A percentile compares a stretch with the other conserved stretches of the same genome.
Evolutionary conservation across 2,329 filamentous ascomycete genomes (phyloP).

Genomic region (Scedosporium boydii): DNA sequence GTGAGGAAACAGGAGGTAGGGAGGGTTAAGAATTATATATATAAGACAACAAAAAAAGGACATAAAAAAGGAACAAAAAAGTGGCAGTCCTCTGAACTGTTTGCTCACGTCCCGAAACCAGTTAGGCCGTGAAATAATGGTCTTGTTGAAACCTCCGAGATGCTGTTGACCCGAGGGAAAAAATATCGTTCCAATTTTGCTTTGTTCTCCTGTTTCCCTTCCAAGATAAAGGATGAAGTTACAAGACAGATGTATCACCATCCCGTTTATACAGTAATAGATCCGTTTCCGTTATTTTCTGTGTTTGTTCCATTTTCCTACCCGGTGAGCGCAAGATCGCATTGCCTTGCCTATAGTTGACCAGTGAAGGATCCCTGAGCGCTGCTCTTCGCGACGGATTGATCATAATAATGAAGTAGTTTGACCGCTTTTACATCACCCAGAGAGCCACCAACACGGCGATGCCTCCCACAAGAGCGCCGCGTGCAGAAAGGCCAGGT

Average conservation of each 20-base stretch:
- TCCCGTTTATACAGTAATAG: background rate
- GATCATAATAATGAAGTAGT: background rate
- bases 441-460: background rate
- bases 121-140: background rate
- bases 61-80: background rate
- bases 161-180: background rate
- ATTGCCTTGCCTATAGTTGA: conserved; percentile 1
- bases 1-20: background rate
- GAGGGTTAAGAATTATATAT: background rate
- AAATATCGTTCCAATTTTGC: no score
- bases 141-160: background rate
- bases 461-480: background rate
- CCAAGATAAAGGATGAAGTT: no score
- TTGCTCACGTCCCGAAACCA: background rate
- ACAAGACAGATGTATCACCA: no score
- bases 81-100: background rate
- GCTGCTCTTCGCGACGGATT: background rate
- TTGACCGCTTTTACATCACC: background rate
- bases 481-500: background rate
- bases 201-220: no score
- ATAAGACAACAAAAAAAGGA: background rate
- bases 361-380: background rate
- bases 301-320: background rate
- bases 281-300: background rate
- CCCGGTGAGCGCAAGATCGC: background rate